Evolutionary conservation across 2,329 filamentous ascomycete genomes (phyloP), one percentile per base, ranked within the genome.

Genomic region (Xylariaceae sp.): DNA sequence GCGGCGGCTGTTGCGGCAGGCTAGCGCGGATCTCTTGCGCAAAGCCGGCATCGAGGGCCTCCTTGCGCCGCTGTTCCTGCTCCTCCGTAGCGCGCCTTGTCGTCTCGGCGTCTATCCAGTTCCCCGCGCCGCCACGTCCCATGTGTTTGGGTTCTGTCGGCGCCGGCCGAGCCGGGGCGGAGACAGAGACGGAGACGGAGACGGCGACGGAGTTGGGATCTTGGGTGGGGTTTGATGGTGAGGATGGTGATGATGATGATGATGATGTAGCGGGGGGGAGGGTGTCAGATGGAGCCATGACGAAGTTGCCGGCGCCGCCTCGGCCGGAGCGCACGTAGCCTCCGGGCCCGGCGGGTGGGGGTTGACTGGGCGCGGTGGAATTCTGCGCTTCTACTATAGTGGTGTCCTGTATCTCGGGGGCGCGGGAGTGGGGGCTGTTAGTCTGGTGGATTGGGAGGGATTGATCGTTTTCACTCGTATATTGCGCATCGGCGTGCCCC

Each of bases 251-350:
- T 29, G 4, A 70, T 68, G 26, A 57, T 65, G 39, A 19, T 19
- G 19, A 19, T 19, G 19, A 19, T 19, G 19, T 19, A 19, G 19
- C 19, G 19, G 19, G 19, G 19, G 52, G 47, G 53, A 53, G 6
- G 59, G 61, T 53, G 32, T 8, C 8, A 57, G 69, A 63, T 43
- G 68, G 62, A 19, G 71, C 61, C 51, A 76, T 73, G 50, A 76
- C 66, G 64, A 78, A 83, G 72, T 86, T 86, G 39, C 83, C 83
- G 1, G 82, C 81, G 26, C 83, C 83, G 60, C 83, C 83, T 55
- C 83, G 79, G 51, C 83, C 83, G 37, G 48, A 47, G 48, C 53
- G 41, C 54, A 34, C 60, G 60, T 43, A 51, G 46, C 63, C 40
- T 64, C 64, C 40, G 43, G 53, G 11, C 32, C 64, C 37, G 46